Percentiles rank a stretch among this genome's conserved stretches.
These are phyloP conservation scores for Staphylotrichum tortipilum DNA, from an alignment of 495 filamentous ascomycete genomes.

Conservation along the genomic window DNA sequence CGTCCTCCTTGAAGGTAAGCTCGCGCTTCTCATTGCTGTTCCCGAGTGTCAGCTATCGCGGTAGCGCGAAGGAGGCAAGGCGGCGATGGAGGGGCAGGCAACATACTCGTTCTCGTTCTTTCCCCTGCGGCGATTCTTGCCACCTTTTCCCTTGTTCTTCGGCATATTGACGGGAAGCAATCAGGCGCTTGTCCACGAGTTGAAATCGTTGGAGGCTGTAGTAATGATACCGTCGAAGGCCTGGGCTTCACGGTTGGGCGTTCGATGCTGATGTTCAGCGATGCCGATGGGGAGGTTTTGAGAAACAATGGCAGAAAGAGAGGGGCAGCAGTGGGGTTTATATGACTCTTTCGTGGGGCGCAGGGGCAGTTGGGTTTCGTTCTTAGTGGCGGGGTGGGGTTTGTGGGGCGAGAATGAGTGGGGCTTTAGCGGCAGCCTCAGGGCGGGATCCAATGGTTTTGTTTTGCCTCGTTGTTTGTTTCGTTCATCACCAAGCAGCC, in stretches of 20 bases:
- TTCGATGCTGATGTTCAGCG: conserved; percentile 1
- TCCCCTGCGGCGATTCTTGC: conserved; percentile 96
- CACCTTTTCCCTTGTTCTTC: conserved; percentile 56
- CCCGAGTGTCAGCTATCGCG: conserved; percentile 4
- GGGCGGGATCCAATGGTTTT: too few relatives aligned
- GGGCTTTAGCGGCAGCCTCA: too few relatives aligned
- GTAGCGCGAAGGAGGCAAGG: background rate
- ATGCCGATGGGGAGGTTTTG: conserved; percentile 4
- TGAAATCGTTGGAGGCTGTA: background rate
- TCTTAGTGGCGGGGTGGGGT: conserved; percentile 9
- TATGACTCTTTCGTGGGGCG: conserved; percentile 20
- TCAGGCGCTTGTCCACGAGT: background rate
- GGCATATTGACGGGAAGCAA: conserved; percentile 19
- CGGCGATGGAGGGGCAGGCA: background rate
- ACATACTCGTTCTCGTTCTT: conserved; percentile 88
- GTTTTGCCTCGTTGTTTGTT: too few relatives aligned
- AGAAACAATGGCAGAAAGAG: conserved; percentile 6
- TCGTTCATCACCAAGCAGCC: too few relatives aligned
- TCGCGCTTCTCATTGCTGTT: conserved; percentile 95
- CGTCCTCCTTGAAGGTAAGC: conserved; percentile 95
- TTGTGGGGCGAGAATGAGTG: background rate
- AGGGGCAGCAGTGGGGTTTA: conserved; percentile 15
- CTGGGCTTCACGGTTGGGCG: background rate
- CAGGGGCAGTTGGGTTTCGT: conserved; percentile 10
- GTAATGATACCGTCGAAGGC: background rate